Evolutionary conservation across 192 early-diverging fungal species (phyloP), one percentile per base, ranked within the genome.

Genomic region (Coemansia sp.): DNA sequence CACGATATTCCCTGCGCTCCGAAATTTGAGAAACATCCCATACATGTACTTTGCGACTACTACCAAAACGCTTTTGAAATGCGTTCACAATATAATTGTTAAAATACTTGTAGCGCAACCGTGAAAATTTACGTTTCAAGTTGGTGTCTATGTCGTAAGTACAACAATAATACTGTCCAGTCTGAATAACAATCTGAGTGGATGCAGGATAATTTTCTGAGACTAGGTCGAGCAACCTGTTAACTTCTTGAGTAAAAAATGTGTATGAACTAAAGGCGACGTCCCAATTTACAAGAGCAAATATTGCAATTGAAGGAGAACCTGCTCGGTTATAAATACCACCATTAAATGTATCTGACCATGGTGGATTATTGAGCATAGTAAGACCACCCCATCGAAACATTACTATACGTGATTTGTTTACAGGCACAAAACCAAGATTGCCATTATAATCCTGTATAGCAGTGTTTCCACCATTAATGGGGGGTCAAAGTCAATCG

Each of bases 401-500:
- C 9, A 46, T 2, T 17, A 46, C 11, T 46, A 46, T 46, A 3
- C 39, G 39, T 46, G 39, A 17, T 14, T 46, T 46, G 39, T 46
- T 46, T 14, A 14, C 14, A 4, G 39, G 39, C 3, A 46, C 17
- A 17, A 17, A 14, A 17, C 9, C 11, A 46, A 46, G 39, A 3
- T 17, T 46, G 39, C 9, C 8, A 46, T 46, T 46, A 46, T 17
- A 4, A 9, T 17, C 14, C 17, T 46, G 39, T 46, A 46, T 2
- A 2, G 14, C 39, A 17, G 55, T 27, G 17, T 1, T 36, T 24
- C 64, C 64, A 25, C 64, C 56, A n/a, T 29, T 22, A 5, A 58
- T 50, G 19, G 68, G 19, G 68, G 54, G 36, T 66, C 55, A 57
- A 84, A 60, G 5, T 54, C 30, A 17, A 84, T 56, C 14, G 59